A percentile compares a stretch with the other conserved stretches of the same genome.
These are phyloP conservation scores for Wickerhamomyces mucosus DNA, from an alignment of 805 yeast genomes.

Conservation along the genomic window DNA sequence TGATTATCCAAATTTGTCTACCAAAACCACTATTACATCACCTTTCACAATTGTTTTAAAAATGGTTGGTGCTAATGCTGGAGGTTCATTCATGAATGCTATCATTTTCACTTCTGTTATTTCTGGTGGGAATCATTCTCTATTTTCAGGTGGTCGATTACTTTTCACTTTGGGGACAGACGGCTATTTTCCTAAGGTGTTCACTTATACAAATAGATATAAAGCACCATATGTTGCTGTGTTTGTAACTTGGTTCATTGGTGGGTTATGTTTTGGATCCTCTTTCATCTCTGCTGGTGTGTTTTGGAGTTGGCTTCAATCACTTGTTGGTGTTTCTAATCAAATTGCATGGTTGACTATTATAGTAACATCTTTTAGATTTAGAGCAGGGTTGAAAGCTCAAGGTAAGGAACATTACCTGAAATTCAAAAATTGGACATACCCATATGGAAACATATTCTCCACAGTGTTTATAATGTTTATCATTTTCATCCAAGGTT, in stretches of 20 bases:
- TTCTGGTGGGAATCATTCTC: conserved; percentile 37
- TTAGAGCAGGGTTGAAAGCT: conserved; percentile 33
- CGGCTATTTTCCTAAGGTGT: conserved; percentile 38
- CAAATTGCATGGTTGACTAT: conserved; percentile 42
- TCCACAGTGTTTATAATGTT: conserved; percentile 32
- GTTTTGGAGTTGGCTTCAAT: conserved; percentile 44
- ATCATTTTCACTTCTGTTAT: conserved; percentile 50
- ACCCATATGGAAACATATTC: conserved; percentile 42
- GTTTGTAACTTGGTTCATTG: conserved; percentile 38
- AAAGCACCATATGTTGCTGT: conserved; percentile 44
- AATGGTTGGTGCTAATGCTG: conserved; percentile 49
- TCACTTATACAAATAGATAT: conserved; percentile 32
- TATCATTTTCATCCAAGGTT: conserved; percentile 43
- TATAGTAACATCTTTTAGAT: conserved; percentile 39
- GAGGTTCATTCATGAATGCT: conserved; percentile 54
- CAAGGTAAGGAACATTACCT: conserved; percentile 36
- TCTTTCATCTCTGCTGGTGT: conserved; percentile 44
- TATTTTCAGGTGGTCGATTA: conserved; percentile 48
- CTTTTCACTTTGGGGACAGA: conserved; percentile 42
- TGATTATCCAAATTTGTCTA: conserved; percentile 36
- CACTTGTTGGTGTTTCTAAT: conserved; percentile 43
- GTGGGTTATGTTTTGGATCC: conserved; percentile 53
- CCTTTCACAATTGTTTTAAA: conserved; percentile 60
- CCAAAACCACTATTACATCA: conserved; percentile 50
- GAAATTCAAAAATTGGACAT: conserved; percentile 37